Conservation (phyloP, 106 monocot genomes). For the Dioscorea zingiberensis region DNA sequence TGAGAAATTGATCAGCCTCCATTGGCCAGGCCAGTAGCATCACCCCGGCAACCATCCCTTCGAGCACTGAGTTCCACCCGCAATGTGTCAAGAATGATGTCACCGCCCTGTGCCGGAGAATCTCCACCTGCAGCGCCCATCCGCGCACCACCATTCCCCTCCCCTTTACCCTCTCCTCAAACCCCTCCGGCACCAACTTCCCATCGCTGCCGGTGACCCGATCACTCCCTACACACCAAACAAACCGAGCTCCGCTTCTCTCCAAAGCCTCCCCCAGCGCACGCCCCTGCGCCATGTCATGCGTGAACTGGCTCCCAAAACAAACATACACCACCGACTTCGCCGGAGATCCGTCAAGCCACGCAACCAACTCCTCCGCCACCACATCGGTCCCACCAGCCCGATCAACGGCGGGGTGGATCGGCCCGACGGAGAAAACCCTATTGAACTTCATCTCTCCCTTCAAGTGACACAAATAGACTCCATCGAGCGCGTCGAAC, state of each 20-base stretch:
- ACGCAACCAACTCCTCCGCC: constrained; percentile 4
- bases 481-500: constrained; percentile 31
- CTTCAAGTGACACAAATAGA: constrained; percentile 15
- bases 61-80: constrained; percentile 24
- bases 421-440: constrained; percentile 58
- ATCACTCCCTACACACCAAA: constrained; percentile 11
- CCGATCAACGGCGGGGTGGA: not conserved
- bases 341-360: constrained; percentile 29
- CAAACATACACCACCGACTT: constrained; percentile 45
- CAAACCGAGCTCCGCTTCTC: constrained; percentile 28
- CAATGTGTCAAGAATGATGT: constrained; percentile 24
- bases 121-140: constrained; percentile 44
- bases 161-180: constrained; percentile 5
- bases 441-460: constrained; percentile 5
- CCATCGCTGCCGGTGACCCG: not conserved
- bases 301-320: constrained; percentile 44
- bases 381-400: not conserved
- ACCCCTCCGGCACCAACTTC: not conserved
- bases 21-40: constrained; percentile 51
- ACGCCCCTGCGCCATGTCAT: constrained; percentile 3
- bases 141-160: constrained; percentile 17
- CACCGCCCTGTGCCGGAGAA: constrained; percentile 23
- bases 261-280: constrained; percentile 34
- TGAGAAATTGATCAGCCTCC: constrained; percentile 54
- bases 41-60: constrained; percentile 14